Evolutionary conservation across 192 early-diverging fungal genomes (phyloP).

Genomic region (Umbelopsis isabellina): DNA sequence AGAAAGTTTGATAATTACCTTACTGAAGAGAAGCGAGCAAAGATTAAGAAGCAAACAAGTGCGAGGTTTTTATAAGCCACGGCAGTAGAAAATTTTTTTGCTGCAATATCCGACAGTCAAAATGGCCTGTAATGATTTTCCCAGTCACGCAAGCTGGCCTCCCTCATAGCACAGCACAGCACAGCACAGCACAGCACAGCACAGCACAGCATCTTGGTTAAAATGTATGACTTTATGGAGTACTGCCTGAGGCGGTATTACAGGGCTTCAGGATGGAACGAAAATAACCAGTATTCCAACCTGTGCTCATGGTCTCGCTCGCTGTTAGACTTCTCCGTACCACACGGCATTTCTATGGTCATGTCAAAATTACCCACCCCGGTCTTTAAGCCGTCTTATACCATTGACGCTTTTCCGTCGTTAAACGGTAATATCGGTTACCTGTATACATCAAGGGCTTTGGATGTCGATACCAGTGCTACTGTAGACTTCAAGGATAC

Average conservation of each 20-base stretch:
- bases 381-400: conserved; percentile 77
- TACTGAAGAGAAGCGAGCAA: background rate
- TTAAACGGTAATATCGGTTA: conserved; percentile 76
- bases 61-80: background rate
- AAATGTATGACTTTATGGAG: conserved; percentile 83
- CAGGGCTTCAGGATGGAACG: conserved; percentile 74
- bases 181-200: background rate
- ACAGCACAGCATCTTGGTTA: background rate
- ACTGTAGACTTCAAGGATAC: conserved; percentile 54
- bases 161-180: background rate
- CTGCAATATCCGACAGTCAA: background rate
- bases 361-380: conserved; percentile 78
- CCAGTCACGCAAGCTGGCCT: background rate
- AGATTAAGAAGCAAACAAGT: background rate
- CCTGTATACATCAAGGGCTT: conserved; percentile 74
- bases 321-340: conserved; percentile 82
- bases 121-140: background rate
- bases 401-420: conserved; percentile 61
- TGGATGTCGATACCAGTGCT: conserved; percentile 60
- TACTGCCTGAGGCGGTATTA: conserved; percentile 83
- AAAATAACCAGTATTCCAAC: conserved; percentile 82
- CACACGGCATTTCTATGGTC: conserved; percentile 69
- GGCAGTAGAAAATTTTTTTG: conserved; percentile 9
- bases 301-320: conserved; percentile 74
- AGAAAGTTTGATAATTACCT: background rate